Base-by-base conservation (phyloP, 1,284 basidiomycete species). In the Xerocomus minutiporus region DNA sequence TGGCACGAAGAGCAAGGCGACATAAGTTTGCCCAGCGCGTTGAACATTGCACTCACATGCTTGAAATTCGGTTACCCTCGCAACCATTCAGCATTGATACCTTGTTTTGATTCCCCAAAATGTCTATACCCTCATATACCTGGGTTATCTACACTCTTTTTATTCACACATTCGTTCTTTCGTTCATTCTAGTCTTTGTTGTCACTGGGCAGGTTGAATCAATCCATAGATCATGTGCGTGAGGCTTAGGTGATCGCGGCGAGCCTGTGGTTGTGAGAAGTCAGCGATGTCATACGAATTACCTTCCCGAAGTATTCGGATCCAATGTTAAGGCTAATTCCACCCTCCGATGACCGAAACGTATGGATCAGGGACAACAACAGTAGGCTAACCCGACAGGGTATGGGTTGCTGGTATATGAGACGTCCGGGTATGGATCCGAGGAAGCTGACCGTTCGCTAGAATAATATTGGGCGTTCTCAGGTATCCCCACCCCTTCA, bases 1-100 rank as follows among this genome's bases (percentile, higher is more conserved):
- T 6, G 38, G 43, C 8, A 48, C 61, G 36, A 46, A 48, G 2
- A 42, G 45, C 43, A 55, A 50, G 28, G 45, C 35, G 1, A 26
- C 54, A 32, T 55, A 47, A 56, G n/a, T 17, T 11, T 31, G 6
- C 4, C 7, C 41, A 9, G 15, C 41, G 5, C 25, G 25, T 7
- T 26, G 25, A 26, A 32, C 32, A 32, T 12, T 9, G 8, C 8
- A 29, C 28, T 8, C 28, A 29, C 8, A 29, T 8, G 28, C 32
- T 13, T 26, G 25, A 13, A 32, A 32, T 32, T 12, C 11, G 11
- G 11, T 32, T 13, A 8, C 28, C 28, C 28, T 29, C 8, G 28
- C 8, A 29, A 32, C 32, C 32, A 32, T 13, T 32, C 11, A 5
- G 15, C 34, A 8, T 35, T n/a, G 15, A 35, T 32, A 35, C 34